Conservation (phyloP, 305 asterid species). For the Rubia occidens region DNA sequence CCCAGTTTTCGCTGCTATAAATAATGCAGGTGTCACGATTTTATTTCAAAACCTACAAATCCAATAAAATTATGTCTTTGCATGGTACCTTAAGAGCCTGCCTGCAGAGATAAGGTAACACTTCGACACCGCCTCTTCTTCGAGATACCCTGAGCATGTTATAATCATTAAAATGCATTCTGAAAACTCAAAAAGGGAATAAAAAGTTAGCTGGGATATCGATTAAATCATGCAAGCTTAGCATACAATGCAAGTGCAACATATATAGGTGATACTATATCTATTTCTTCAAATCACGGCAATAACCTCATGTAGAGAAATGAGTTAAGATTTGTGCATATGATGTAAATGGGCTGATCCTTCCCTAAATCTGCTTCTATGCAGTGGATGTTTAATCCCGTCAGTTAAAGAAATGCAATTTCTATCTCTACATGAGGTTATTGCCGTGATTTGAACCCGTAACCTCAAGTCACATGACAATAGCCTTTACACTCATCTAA, state of each 20-base stretch:
- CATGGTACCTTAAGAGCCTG: constrained; percentile 28
- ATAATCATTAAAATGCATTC: background rate
- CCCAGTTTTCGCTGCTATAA: background rate
- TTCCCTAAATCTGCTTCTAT: background rate
- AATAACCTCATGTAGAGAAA: too few species aligned
- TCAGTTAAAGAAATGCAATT: background rate
- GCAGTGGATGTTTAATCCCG: background rate
- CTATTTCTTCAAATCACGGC: too few species aligned
- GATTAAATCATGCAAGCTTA: background rate
- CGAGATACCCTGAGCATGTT: constrained; percentile 33
- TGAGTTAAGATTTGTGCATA: background rate
- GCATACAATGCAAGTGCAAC: constrained; percentile 3
- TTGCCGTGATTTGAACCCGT: background rate
- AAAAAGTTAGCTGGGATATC: background rate
- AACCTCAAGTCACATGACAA: background rate
- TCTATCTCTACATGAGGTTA: background rate
- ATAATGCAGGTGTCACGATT: background rate
- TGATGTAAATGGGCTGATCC: background rate
- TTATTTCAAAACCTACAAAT: background rate
- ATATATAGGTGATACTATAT: background rate
- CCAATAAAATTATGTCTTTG: background rate
- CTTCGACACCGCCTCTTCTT: constrained; percentile 63
- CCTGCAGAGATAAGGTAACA: constrained; percentile 43
- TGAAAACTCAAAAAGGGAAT: background rate
- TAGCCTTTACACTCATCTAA: background rate